These are phyloP conservation scores for Phytophthora citrophthora DNA, from an alignment of 352 stramenopile genomes.

Conservation along the genomic window DNA sequence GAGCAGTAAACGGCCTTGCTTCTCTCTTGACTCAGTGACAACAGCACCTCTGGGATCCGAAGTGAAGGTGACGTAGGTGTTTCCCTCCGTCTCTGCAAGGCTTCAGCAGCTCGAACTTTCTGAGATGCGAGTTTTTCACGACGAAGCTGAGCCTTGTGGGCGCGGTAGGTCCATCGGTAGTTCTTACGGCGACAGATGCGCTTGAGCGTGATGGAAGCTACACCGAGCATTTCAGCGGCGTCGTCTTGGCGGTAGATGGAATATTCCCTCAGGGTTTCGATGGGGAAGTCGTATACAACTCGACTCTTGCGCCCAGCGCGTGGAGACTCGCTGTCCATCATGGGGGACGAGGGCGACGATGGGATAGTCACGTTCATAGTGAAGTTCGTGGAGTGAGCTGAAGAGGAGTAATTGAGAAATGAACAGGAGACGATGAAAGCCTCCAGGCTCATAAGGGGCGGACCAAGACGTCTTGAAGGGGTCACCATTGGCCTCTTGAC, in stretches of 20 bases:
- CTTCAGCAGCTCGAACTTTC: neutral
- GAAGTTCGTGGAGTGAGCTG: neutral
- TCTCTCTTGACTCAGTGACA: conserved; percentile 12
- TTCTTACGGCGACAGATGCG: conserved; percentile 53
- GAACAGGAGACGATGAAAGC: neutral
- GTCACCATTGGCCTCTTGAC: conserved; percentile 20
- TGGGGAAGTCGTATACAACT: conserved; percentile 51
- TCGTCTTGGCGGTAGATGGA: conserved; percentile 60
- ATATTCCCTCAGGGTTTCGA: conserved; percentile 45
- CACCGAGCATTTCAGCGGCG: conserved; percentile 44
- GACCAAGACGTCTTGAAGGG: conserved; percentile 7
- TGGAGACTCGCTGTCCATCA: conserved; percentile 8
- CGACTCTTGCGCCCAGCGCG: conserved; percentile 40
- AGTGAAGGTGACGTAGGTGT: neutral
- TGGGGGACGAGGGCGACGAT: neutral
- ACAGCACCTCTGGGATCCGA: conserved; percentile 16
- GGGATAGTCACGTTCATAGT: neutral
- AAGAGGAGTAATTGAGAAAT: conserved; percentile 31
- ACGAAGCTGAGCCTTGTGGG: conserved; percentile 43
- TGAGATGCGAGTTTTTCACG: conserved; percentile 25
- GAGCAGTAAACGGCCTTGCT: conserved; percentile 1
- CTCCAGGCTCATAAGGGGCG: neutral
- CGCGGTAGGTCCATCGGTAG: conserved; percentile 61
- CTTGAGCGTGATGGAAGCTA: conserved; percentile 72
- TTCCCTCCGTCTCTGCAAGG: neutral